These are phyloP conservation scores for Sporodiniella umbellata DNA, from an alignment of 371 early-diverging fungal species.

Conservation along the genomic window DNA sequence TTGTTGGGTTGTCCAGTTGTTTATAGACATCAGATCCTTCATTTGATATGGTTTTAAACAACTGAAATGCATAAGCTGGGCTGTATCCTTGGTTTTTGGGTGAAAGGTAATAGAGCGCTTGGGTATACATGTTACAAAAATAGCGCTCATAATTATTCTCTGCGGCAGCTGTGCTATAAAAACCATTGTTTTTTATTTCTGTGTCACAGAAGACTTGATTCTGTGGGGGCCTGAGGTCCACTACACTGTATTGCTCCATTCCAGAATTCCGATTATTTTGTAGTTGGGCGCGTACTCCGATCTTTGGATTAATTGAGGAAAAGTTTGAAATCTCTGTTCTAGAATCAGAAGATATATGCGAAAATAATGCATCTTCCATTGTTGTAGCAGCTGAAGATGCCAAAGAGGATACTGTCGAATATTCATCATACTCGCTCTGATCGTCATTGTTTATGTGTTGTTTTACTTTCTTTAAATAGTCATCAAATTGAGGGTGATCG, in stretches of 20 bases:
- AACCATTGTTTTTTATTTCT: neutral
- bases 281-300: slow-evolving; percentile 9
- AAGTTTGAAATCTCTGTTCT: slow-evolving; percentile 9
- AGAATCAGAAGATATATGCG: slow-evolving; percentile 18
- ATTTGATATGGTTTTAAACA: slow-evolving; percentile 11
- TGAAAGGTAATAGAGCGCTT: neutral
- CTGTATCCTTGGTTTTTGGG: neutral
- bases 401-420: slow-evolving; percentile 4
- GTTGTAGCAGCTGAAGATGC: slow-evolving; percentile 11
- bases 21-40: slow-evolving; percentile 6
- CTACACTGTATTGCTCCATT: neutral
- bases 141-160: slow-evolving; percentile 1
- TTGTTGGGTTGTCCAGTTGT: neutral
- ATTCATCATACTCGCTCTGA: slow-evolving; percentile 6
- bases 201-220: neutral
- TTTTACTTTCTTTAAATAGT: slow-evolving; percentile 1
- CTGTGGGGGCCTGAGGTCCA: neutral
- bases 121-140: slow-evolving; percentile 2
- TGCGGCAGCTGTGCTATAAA: neutral
- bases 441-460: neutral
- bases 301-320: slow-evolving; percentile 12
- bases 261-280: neutral
- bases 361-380: slow-evolving; percentile 20
- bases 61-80: slow-evolving; percentile 8
- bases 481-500: neutral